Percentiles rank a stretch among this genome's conserved stretches.
Conservation (phyloP, 2,329 filamentous ascomycete genomes). For the Gaeumannomyces sp. region DNA sequence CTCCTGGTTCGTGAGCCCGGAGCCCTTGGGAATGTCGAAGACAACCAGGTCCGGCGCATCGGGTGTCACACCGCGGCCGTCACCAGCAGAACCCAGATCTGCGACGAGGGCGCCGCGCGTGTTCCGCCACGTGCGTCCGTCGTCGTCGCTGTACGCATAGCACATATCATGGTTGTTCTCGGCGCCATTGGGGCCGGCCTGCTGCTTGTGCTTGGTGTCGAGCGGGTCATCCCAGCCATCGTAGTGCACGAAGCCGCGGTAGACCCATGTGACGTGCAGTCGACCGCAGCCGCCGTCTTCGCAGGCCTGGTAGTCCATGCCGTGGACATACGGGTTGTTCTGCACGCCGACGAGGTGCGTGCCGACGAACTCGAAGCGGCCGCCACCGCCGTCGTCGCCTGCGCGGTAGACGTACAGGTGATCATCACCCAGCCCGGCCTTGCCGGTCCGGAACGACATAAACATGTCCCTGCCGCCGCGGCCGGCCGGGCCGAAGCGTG, state of each 20-base stretch:
- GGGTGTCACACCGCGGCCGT: conserved; percentile 26
- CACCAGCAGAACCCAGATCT: conserved; percentile 16
- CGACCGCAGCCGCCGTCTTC: conserved; percentile 14
- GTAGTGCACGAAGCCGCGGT: conserved; percentile 40
- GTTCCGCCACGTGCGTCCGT: conserved; percentile 37
- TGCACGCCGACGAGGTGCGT: conserved; percentile 36
- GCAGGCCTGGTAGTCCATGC: conserved; percentile 28
- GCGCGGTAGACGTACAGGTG: conserved; percentile 39
- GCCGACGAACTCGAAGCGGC: conserved; percentile 32
- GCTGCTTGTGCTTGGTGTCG: conserved; percentile 34
- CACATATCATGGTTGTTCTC: conserved; percentile 45
- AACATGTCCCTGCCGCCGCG: conserved; percentile 29
- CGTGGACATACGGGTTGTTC: conserved; percentile 48
- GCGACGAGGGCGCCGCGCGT: conserved; percentile 29
- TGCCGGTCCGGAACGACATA: conserved; percentile 44
- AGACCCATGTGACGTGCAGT: conserved; percentile 43
- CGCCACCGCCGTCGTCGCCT: conserved; percentile 15
- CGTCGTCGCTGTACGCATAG: conserved; percentile 40
- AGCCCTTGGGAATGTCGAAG: conserved; percentile 37
- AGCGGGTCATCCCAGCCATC: conserved; percentile 33
- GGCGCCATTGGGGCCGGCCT: conserved; percentile 35
- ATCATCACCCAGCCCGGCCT: conserved; percentile 42
- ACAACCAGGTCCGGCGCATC: conserved; percentile 34
- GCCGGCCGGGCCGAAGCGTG: conserved; percentile 36
- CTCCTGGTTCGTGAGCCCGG: conserved; percentile 30